Evolutionary conservation across 257 asterid species (phyloP), one percentile per base, ranked within the genome.

Genomic region (Forsythia viridissima): DNA sequence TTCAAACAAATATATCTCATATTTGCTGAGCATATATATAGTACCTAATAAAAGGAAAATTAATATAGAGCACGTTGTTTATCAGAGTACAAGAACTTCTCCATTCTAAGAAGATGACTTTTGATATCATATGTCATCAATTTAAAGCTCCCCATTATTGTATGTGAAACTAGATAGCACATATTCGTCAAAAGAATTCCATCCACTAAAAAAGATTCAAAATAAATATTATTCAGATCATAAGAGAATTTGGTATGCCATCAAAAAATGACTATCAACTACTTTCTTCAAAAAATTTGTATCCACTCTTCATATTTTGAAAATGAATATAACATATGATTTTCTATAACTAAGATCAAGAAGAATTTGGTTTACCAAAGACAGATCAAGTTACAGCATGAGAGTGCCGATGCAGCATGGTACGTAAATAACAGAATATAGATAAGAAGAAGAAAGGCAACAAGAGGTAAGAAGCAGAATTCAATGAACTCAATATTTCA

Each of bases 61-160:
- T 30, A 30, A 30, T 30, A 1, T 30, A 30, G 34, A 30, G 34
- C 34, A 30, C 34, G 34, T 30, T 34, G 9, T 15, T 18, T 16
- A 11, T 75, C 65, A 37, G 12, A 69, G n/a, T 20, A 36, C 52
- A 71, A 77, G 72, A 67, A 61, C 71, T 37, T 78, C 69, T 75
- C 68, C 83, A 30, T 63, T 52, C 74, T 59, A 76, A 71, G 74
- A 68, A 51, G 79, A 71, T 51, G 59, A 51, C 4, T 59, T 61
- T 71, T 46, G 71, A n/a, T 73, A 57, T 57, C 71, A 72, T 71
- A 74, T 52, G 20, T 75, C 77, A 34, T 42, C 72, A 43, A 46
- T 21, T 57, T 39, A 71, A n/a, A 38, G 76, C 21, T 65, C 72
- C 76, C 20, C 37, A 61, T 40, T 24, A 40, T 55, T 77, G 55